Base-by-base conservation (phyloP, 139 green algal genomes). In the Raphidocelis subcapitata region DNA sequence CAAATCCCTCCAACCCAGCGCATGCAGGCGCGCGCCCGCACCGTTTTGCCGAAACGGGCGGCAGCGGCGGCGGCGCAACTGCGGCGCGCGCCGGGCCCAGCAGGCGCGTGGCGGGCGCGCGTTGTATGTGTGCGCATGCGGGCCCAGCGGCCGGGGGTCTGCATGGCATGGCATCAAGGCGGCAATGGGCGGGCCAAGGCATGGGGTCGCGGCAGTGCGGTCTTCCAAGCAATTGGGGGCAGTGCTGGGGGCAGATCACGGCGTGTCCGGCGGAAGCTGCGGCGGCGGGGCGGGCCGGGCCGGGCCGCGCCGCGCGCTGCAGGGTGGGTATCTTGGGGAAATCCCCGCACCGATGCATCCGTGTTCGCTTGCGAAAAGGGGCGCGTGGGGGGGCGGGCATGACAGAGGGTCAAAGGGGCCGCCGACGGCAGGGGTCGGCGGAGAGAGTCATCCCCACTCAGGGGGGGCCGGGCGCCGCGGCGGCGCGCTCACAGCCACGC, bases 401-500 rank as follows among this genome's bases (percentile, higher is more conserved):
- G 59, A 65, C 21, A 8, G 59, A 65, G 59, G 2, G 37, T 47
- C 24, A 47, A 41, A 47, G 59, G 32, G 37, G 59, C 59, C 44
- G 59, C 24, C 44, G 59, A 31, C 44, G 59, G 59, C 59, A 65
- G 59, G 16, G 26, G 24, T 41, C n/a, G 24, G 24, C 21, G 32
- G 16, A 65, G 44, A 32, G 26, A 18, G 24, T 31, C 59, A 26
- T 23, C 21, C 51, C 51, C 21, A 21, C 51, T 21, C 51, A 59
- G 51, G 21, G 1, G 51, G 21, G 1, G 51, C 51, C 24, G 51
- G 21, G 23, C 1, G 23, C 1, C 24, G 21, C 24, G 23, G 51
- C 51, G 23, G 51, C 51, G 3, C 20, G 35, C 55, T 47, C 41
- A 74, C 24, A 74, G 55, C 67, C 67, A 74, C 20, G 55, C 67